Evolutionary conservation across 371 early-diverging fungal species (phyloP), one percentile per base, ranked within the genome.

Genomic region (Mucor plumbeus): DNA sequence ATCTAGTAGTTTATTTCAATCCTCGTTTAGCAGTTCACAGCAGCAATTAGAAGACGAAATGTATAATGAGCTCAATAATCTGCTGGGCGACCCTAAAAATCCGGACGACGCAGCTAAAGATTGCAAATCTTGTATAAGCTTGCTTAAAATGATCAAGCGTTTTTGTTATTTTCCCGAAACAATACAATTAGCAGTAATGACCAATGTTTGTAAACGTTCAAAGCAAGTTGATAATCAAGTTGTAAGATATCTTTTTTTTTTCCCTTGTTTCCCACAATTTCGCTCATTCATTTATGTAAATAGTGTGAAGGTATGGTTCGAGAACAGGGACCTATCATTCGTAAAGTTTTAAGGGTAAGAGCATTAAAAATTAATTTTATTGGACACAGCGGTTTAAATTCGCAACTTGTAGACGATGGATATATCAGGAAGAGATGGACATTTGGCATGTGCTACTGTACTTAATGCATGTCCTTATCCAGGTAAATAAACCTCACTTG

Each of bases 11-110:
- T 17, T 44, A n/a, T 17, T 44, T 17, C 44, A 44, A 44, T 7
- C 44, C n/a, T 44, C 44, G 17, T 44, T 44, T 44, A n/a, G 7
- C 8, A 44, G 44, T 17, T 44, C 44, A 90, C 48, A 89, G 88
- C 84, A 95, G 93, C 85, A 95, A 94, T 1, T 95, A 21, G 65
- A 65, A 65, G 59, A 65, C 13, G 47, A 65, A 1, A 15, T 65
- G 1, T 43, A 26, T 9, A 7, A 21, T 44, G 21, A 58, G 4
- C 19, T 65, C 2, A 54, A 57, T 39, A 7, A n/a, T 10, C 38
- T 65, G 0, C 7, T 58, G 8, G 44, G 17, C 8, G 48, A 65
- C n/a, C 43, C 59, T 5, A 53, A 39, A 17, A 58, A 67, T 55
- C 67, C 67, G 19, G 61, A 67, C 21, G 61, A 67, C 26, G 55